Percentiles rank a stretch among this genome's conserved stretches.
These are phyloP conservation scores for Angomonas ambiguus DNA, from an alignment of 208 protist species.

Conservation along the genomic window DNA sequence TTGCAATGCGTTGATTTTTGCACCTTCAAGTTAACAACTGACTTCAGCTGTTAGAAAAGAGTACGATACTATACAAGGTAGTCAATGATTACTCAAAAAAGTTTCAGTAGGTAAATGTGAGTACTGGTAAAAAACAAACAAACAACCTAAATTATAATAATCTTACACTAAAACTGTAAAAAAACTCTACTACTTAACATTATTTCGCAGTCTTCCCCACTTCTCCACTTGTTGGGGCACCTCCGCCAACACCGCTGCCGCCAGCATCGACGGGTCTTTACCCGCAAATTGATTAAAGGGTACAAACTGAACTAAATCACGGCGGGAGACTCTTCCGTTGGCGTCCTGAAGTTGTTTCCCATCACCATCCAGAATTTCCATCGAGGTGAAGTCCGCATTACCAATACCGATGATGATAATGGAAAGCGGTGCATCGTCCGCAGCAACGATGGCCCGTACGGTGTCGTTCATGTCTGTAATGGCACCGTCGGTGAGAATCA, in stretches of 20 bases:
- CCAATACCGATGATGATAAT: slow-evolving; percentile 93
- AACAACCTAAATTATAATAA: no score
- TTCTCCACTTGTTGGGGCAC: slow-evolving; percentile 41
- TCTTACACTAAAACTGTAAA: no score
- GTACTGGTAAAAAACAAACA: no score
- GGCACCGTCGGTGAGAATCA: slow-evolving; percentile 90
- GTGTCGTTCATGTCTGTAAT: slow-evolving; percentile 81
- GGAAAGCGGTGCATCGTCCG: slow-evolving; percentile 70
- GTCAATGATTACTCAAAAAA: no score
- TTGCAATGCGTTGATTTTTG: no score
- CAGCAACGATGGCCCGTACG: slow-evolving; percentile 63
- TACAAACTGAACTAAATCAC: slow-evolving; percentile 79
- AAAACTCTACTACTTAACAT: no score
- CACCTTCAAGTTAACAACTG: no score
- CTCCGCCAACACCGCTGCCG: slow-evolving; percentile 45
- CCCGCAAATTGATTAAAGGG: slow-evolving; percentile 46
- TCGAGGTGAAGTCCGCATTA: slow-evolving; percentile 78
- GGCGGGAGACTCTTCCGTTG: no score
- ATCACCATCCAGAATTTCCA: slow-evolving; percentile 88
- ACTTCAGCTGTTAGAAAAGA: no score
- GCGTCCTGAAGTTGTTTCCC: slow-evolving; percentile 28
- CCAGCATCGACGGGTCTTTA: slow-evolving; percentile 25
- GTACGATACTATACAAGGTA: no score
- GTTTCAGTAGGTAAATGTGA: no score
- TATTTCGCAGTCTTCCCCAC: slow-evolving; percentile 19